Percentiles rank a stretch among this genome's conserved stretches.
phyloP scores from a whole-genome alignment of 23 red algal species.

The Chondrus crispus region DNA sequence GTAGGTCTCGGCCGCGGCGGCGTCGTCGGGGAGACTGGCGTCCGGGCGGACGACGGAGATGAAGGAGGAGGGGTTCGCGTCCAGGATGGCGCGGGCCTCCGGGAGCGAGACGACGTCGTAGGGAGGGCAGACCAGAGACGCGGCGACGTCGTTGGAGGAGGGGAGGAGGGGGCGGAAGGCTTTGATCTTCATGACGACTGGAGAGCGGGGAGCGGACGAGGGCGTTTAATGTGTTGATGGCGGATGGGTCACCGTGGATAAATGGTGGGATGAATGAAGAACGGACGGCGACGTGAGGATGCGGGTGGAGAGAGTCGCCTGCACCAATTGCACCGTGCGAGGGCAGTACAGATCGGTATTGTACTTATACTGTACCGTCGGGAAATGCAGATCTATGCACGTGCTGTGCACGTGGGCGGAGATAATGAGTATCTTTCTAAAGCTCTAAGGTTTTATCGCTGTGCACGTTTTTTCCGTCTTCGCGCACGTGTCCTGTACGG shows the following conservation, averaged over 20 bases:
- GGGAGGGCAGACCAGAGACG: constrained; percentile 40
- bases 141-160: constrained; percentile 19
- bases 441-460: too few species aligned
- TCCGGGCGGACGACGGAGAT: constrained; percentile 59
- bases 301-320: neutral
- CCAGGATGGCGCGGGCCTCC: constrained; percentile 5
- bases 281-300: neutral
- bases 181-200: constrained; percentile 26
- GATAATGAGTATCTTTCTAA: too few species aligned
- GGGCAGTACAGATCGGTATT: neutral
- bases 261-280: neutral
- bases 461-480: too few species aligned
- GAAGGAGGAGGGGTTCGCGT: constrained; percentile 6
- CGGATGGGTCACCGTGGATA: neutral
- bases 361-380: neutral
- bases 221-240: neutral
- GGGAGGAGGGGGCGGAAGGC: constrained; percentile 44
- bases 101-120: constrained; percentile 52
- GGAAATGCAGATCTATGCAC: too few species aligned
- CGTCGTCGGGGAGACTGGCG: neutral
- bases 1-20: neutral
- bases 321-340: neutral
- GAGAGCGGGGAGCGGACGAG: neutral
- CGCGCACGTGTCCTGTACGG: too few species aligned
- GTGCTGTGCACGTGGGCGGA: too few species aligned